Evolutionary conservation across 1,284 basidiomycete genomes (phyloP), one percentile per base, ranked within the genome.

Genomic region (Hemileia vastatrix): DNA sequence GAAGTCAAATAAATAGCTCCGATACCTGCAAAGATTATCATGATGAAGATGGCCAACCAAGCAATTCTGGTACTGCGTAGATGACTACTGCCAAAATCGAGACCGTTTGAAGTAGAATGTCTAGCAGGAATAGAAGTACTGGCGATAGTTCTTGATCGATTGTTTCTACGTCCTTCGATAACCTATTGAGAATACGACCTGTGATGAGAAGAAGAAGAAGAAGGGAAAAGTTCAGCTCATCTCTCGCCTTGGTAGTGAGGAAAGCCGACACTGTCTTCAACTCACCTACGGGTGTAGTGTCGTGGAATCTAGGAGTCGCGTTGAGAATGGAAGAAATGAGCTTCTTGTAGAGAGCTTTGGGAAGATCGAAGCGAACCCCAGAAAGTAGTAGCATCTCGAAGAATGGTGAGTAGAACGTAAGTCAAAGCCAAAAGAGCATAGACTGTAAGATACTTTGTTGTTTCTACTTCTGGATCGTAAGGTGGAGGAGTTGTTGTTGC

Each of bases 301-400:
- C 92, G 71, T 94, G 92, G 81, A 95, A 95, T 24, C 91, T 84
- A 56, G 95, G 85, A 47, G 90, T 85, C 1, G 93, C 91, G 69
- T 92, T 92, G 1, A 98, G 79, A 8, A 97, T 86, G 0, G 86
- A 78, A 73, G 91, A 86, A 45, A 97, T 80, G 53, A 98, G 81
- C 44, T 78, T 64, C 27, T 66, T 62, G 56, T 75, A 74, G 59
- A 76, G 66, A 11, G 52, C 55, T 23, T 67, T 58, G 2, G 27
- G 73, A 74, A 4, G 73, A 71, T 3, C 60, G 62, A 21, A 75
- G 65, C 43, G 74, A 71, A 21, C 71, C 69, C 27, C 53, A 66
- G 53, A 69, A 67, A 56, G 67, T 67, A 54, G 68, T 64, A 19
- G 66, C n/a, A 58, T 75, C 71, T n/a, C 69, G 64, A 31, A 70